Conservation (phyloP, 176 grass and related monocot genomes). For the Bolboschoenus planiculmis region DNA sequence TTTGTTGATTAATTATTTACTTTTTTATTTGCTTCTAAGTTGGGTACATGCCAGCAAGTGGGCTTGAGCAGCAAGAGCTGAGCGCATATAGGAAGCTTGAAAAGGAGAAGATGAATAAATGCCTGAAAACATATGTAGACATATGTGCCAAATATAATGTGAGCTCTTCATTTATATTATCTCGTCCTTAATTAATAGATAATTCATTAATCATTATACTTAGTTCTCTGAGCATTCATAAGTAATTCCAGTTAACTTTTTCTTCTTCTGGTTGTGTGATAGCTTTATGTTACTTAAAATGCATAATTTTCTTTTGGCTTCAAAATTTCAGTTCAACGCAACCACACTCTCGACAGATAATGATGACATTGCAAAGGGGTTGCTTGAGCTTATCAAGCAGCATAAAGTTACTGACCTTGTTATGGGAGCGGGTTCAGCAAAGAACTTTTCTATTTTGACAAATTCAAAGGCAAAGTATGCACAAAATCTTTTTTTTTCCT, state of each 20-base stretch:
- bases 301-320: background rate
- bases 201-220: background rate
- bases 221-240: background rate
- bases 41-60: slow-evolving; percentile 34
- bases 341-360: slow-evolving; percentile 48
- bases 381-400: slow-evolving; percentile 47
- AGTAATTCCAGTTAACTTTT: background rate
- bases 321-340: slow-evolving; percentile 30
- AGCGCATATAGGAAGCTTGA: slow-evolving; percentile 39
- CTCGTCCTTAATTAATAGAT: background rate
- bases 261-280: background rate
- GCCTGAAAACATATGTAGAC: slow-evolving; percentile 31
- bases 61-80: slow-evolving; percentile 53
- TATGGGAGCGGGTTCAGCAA: slow-evolving; percentile 60
- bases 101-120: slow-evolving; percentile 38
- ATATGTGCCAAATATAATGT: slow-evolving; percentile 32
- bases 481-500: background rate
- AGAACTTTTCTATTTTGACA: slow-evolving; percentile 6
- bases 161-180: slow-evolving; percentile 16
- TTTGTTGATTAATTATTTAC: background rate
- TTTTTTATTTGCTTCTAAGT: background rate
- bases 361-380: slow-evolving; percentile 44
- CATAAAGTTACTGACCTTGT: slow-evolving; percentile 49
- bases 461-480: background rate
- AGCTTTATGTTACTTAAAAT: background rate